Conservation (phyloP, 257 asterid genomes). For the Solanum raphanifolium region DNA sequence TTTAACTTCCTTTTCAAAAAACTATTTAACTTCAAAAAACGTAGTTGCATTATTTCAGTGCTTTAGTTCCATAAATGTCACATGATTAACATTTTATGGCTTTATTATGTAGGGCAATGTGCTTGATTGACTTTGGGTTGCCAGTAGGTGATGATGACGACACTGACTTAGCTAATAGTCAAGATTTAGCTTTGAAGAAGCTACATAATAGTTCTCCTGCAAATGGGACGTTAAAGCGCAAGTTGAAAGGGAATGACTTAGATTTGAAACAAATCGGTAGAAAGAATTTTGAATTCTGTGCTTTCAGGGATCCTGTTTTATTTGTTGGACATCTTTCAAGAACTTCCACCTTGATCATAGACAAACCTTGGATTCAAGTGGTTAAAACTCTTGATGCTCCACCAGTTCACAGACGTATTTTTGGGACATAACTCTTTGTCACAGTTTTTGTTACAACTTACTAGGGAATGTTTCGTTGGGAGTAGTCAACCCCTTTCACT, state of each 20-base stretch:
- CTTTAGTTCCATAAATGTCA: not conserved
- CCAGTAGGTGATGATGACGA: constrained; percentile 52
- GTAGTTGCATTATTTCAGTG: not conserved
- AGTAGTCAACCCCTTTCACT: constrained; percentile 25
- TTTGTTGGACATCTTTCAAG: constrained; percentile 84
- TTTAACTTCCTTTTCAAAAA: not conserved
- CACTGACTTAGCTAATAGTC: constrained; percentile 27
- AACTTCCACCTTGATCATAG: constrained; percentile 76
- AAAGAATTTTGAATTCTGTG: constrained; percentile 59
- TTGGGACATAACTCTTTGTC: constrained; percentile 43
- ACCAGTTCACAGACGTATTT: constrained; percentile 91
- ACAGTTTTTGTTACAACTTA: not conserved
- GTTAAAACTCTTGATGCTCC: constrained; percentile 51
- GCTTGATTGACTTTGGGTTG: constrained; percentile 74
- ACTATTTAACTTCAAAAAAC: not conserved
- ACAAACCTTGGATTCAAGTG: constrained; percentile 82
- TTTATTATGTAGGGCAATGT: constrained; percentile 58
- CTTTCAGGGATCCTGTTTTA: constrained; percentile 78
- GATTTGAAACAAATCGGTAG: constrained; percentile 39
- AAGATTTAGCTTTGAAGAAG: constrained; percentile 24
- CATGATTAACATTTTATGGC: not conserved
- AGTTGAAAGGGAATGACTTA: constrained; percentile 31
- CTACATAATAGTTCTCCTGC: constrained; percentile 17
- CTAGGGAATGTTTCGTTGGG: constrained; percentile 12
- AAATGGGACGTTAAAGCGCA: constrained; percentile 53